A percentile compares a stretch with the other conserved stretches of the same genome.
Conservation (phyloP, 78 protist species). For the Parvularia atlantis region DNA sequence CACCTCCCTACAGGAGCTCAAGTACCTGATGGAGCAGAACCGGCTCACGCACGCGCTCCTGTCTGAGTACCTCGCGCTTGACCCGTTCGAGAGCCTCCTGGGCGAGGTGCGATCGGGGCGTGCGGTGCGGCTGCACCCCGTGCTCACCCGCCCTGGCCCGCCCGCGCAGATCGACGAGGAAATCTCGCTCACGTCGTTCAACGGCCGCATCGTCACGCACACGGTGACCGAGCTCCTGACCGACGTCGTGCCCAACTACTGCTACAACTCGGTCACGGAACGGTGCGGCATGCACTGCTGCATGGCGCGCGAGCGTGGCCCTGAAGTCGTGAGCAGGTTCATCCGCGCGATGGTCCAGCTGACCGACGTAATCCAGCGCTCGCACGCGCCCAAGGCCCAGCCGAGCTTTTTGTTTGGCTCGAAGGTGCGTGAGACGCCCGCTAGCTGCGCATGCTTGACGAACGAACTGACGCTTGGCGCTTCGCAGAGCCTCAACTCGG, state of each 20-base stretch:
- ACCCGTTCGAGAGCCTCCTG: conserved; percentile 51
- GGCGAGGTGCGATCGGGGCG: no score
- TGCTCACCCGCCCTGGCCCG: no score
- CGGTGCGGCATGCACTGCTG: conserved; percentile 19
- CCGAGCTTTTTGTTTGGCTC: conserved; percentile 43
- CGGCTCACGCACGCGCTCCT: conserved; percentile 52
- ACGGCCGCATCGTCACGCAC: conserved; percentile 60
- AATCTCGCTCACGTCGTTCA: conserved; percentile 50
- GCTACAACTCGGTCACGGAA: conserved; percentile 36
- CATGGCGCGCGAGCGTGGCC: no score
- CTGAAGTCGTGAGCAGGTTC: no score
- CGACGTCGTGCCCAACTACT: conserved; percentile 60
- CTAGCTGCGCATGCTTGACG: neutral
- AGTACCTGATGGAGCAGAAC: conserved; percentile 23
- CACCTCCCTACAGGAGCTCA: conserved; percentile 36
- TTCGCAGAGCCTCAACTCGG: conserved; percentile 36
- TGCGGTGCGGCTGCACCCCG: no score
- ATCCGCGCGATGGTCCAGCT: conserved; percentile 41
- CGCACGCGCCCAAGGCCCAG: conserved; percentile 16
- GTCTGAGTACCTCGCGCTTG: conserved; percentile 35
- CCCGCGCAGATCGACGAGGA: conserved; percentile 70
- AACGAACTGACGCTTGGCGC: neutral
- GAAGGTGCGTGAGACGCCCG: conserved; percentile 5
- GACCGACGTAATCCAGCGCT: conserved; percentile 41
- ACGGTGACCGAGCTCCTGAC: conserved; percentile 37